phyloP scores from a whole-genome alignment of 139 green algal species.

The Asterochloris erici region DNA sequence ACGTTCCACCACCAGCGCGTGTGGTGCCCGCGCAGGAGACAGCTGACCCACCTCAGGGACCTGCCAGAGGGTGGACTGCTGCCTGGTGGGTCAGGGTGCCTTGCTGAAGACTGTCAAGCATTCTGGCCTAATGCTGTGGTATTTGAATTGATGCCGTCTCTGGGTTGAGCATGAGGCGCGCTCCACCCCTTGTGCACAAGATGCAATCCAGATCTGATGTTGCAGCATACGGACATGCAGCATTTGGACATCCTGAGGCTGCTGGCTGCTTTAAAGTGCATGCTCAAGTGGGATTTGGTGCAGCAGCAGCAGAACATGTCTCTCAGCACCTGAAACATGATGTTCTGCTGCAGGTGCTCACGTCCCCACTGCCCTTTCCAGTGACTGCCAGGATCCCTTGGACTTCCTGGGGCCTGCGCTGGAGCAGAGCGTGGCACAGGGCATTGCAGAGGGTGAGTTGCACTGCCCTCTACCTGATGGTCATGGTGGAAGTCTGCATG shows the following conservation, averaged over 20 bases:
- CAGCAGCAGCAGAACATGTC: too few species aligned
- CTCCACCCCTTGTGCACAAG: too few species aligned
- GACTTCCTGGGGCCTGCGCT: conserved; percentile 78
- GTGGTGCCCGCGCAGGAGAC: conserved; percentile 49
- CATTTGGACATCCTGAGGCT: too few species aligned
- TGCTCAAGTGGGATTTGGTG: too few species aligned
- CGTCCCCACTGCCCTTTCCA: background rate
- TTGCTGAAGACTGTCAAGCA: too few species aligned
- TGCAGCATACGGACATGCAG: too few species aligned
- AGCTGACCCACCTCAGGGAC: conserved; percentile 66
- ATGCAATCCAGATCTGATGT: too few species aligned
- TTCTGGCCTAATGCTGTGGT: too few species aligned
- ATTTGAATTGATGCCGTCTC: too few species aligned
- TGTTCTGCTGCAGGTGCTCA: background rate
- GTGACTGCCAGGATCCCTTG: conserved; percentile 30
- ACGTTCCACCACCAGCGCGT: conserved; percentile 91
- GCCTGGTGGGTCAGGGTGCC: conserved; percentile 18
- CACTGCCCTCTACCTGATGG: background rate
- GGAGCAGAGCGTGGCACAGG: conserved; percentile 41
- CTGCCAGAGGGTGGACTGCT: conserved; percentile 49
- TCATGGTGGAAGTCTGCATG: too few species aligned
- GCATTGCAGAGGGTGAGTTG: conserved; percentile 60
- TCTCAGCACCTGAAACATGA: background rate
- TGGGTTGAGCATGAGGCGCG: too few species aligned
- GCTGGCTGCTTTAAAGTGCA: too few species aligned